A percentile compares a stretch with the other conserved stretches of the same genome.
Evolutionary conservation across 495 filamentous ascomycete species (phyloP).

Genomic region (Corynascus novoguineensis): DNA sequence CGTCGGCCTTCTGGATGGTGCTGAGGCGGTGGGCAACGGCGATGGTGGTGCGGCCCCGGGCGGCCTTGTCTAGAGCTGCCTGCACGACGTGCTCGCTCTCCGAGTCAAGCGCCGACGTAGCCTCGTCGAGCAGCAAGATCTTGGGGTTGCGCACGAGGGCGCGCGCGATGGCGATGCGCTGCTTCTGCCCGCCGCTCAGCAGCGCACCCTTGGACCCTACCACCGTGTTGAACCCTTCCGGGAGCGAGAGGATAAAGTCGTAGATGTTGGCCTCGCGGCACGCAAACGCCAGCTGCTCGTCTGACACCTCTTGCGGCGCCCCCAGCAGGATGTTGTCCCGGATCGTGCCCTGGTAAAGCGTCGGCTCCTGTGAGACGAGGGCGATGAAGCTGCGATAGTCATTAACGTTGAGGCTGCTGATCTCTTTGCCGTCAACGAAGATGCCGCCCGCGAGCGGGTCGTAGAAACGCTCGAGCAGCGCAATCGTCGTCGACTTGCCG

Average conservation of each 20-base stretch:
- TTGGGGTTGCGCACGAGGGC: conserved; percentile 69
- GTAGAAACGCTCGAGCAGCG: conserved; percentile 65
- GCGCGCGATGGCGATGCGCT: conserved; percentile 72
- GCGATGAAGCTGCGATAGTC: conserved; percentile 54
- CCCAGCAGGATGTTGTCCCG: conserved; percentile 59
- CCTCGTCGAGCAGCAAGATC: conserved; percentile 75
- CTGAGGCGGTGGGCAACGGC: conserved; percentile 65
- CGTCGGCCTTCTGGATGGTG: conserved; percentile 56
- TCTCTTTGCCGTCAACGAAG: conserved; percentile 49
- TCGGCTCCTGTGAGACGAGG: conserved; percentile 62
- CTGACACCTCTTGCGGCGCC: conserved; percentile 36
- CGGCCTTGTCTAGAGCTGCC: conserved; percentile 62
- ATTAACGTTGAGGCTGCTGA: conserved; percentile 44
- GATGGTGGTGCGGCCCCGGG: conserved; percentile 62
- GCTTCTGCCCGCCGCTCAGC: conserved; percentile 76
- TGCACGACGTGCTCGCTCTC: conserved; percentile 73
- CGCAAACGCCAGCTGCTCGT: conserved; percentile 53
- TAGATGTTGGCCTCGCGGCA: conserved; percentile 61
- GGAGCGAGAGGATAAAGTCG: conserved; percentile 61
- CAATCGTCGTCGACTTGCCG: conserved; percentile 71
- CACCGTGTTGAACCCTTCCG: conserved; percentile 57
- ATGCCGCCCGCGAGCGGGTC: conserved; percentile 54
- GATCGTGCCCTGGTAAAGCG: conserved; percentile 52
- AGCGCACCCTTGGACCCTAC: conserved; percentile 62
- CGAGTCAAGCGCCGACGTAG: conserved; percentile 70